Evolutionary conservation across 176 grass and related monocot species (phyloP).

Genomic region (Puya raimondii): DNA sequence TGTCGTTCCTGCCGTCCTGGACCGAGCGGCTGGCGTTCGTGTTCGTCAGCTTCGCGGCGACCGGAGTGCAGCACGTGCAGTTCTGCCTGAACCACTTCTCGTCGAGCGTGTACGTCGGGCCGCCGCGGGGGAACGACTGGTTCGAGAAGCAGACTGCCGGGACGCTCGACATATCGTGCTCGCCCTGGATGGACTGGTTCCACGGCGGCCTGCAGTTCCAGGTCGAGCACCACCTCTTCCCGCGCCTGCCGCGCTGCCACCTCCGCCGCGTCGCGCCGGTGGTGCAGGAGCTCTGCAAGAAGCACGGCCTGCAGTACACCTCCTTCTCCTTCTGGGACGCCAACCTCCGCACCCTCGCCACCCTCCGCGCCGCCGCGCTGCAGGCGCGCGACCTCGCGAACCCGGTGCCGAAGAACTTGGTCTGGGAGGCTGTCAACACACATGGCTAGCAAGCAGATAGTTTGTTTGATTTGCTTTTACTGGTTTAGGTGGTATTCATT

Average conservation of each 20-base stretch:
- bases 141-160: conserved; percentile 93
- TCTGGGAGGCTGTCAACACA: conserved; percentile 90
- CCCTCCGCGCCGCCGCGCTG: conserved; percentile 66
- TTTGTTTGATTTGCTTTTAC: not conserved
- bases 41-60: conserved; percentile 50
- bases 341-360: conserved; percentile 47
- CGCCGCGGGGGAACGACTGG: conserved; percentile 85
- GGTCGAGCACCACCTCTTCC: conserved; percentile 91
- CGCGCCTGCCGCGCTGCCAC: conserved; percentile 73
- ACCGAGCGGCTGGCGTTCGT: conserved; percentile 63
- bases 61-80: conserved; percentile 84
- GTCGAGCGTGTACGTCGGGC: conserved; percentile 51
- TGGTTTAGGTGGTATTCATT: conserved; percentile 12
- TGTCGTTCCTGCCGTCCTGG: conserved; percentile 70
- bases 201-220: conserved; percentile 92
- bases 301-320: conserved; percentile 55
- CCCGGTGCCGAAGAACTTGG: conserved; percentile 38
- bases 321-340: conserved; percentile 66
- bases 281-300: conserved; percentile 86
- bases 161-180: conserved; percentile 60
- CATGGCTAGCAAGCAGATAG: conserved; percentile 35
- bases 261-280: conserved; percentile 44
- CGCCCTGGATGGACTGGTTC: conserved; percentile 99
- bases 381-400: conserved; percentile 44
- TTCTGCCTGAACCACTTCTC: conserved; percentile 98